Conservation (phyloP, 2,329 filamentous ascomycete genomes). For the Phaeosphaeriaceae sp. region DNA sequence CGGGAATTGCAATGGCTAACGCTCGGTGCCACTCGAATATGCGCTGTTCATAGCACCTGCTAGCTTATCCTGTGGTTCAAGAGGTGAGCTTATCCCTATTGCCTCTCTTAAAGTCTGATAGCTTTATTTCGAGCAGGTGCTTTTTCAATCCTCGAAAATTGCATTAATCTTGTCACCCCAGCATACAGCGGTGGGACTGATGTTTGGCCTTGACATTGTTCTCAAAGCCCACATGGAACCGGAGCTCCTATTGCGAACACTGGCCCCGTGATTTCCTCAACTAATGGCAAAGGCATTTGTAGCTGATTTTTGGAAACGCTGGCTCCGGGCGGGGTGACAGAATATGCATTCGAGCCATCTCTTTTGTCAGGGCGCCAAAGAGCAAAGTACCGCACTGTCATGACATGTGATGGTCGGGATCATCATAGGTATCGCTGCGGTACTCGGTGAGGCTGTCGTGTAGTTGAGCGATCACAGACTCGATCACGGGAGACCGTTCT, state of each 20-base stretch:
- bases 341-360: slow-evolving; percentile 9
- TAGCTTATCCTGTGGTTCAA: too few species aligned
- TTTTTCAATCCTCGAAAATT: background rate
- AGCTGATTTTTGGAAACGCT: slow-evolving; percentile 16
- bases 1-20: background rate
- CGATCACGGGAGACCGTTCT: slow-evolving; percentile 6
- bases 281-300: background rate
- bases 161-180: background rate
- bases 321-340: slow-evolving; percentile 11
- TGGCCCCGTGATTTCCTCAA: slow-evolving; percentile 1
- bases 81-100: background rate
- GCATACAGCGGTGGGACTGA: background rate
- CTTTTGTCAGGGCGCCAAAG: slow-evolving; percentile 24
- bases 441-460: slow-evolving; percentile 9
- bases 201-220: background rate
- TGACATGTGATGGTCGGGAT: background rate
- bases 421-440: slow-evolving; percentile 5
- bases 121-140: background rate
- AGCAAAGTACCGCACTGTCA: slow-evolving; percentile 21
- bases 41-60: too few species aligned
- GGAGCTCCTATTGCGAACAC: background rate
- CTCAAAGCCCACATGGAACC: too few species aligned
- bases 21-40: background rate
- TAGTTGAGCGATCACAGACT: slow-evolving; percentile 7
- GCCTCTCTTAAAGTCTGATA: background rate